A percentile compares a stretch with the other conserved stretches of the same genome.
These are phyloP conservation scores for Toxoplasma gondii DNA, from an alignment of 169 alveolate species.

Conservation along the genomic window DNA sequence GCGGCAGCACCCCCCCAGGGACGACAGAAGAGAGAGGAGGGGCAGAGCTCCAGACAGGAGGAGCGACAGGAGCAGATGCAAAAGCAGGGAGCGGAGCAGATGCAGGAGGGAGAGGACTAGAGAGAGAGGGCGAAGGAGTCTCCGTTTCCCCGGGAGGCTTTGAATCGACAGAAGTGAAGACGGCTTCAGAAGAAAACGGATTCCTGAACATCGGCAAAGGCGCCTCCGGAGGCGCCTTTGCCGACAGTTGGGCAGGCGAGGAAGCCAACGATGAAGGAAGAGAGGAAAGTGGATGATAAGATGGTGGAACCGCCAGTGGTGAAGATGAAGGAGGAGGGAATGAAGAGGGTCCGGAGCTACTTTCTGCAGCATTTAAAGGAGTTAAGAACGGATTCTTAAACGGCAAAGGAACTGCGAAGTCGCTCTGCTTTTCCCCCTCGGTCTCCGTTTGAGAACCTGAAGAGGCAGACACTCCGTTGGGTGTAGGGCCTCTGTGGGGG, in stretches of 20 bases:
- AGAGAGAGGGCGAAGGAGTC: not conserved
- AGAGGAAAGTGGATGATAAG: not conserved
- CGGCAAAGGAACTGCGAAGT: too few species aligned
- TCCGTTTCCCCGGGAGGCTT: not conserved
- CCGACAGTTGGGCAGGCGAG: not conserved
- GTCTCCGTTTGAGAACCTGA: too few species aligned
- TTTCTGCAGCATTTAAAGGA: too few species aligned
- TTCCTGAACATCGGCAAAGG: not conserved
- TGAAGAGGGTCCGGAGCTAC: not conserved
- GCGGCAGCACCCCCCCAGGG: too few species aligned
- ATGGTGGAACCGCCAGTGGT: not conserved
- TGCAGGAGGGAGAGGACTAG: not conserved
- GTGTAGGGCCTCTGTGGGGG: too few species aligned
- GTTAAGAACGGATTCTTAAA: too few species aligned
- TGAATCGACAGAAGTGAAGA: not conserved
- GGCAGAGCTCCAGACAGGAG: too few species aligned
- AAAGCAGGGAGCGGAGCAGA: not conserved
- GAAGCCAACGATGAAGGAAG: not conserved
- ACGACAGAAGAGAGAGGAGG: too few species aligned
- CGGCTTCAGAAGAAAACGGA: constrained; percentile 13
- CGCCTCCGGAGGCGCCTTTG: not conserved
- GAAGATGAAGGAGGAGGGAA: not conserved
- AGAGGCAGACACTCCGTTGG: too few species aligned
- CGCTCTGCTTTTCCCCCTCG: too few species aligned
- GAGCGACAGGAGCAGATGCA: not conserved